Base-by-base conservation (phyloP, 2,329 filamentous ascomycete genomes). In the Parastagonospora nodorum region DNA sequence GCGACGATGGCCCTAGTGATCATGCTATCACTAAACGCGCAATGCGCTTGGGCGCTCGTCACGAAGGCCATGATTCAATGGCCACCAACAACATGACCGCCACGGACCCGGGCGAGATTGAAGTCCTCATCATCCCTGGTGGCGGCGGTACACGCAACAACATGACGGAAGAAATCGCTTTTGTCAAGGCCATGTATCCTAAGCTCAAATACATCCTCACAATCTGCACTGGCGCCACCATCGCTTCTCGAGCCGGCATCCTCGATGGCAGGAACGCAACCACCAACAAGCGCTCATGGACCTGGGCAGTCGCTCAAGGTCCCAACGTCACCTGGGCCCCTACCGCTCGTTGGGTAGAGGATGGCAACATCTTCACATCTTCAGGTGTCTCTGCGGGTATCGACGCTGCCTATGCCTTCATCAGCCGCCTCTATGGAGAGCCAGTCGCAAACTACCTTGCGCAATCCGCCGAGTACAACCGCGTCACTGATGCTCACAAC, bases 361-460 rank as follows among this genome's bases (percentile, higher is more conserved):
- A 89, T 69, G 86, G 83, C 19, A 87, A 88, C 46, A 74, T 88
- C 10, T 89, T 85, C 82, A 82, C 81, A 2, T 83, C 82, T 0
- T 85, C 84, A 0, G 86, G 87, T 0, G 78, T 88, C 2, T 80
- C 79, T 36, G 84, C 85, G 0, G 85, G 85, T 1, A 85, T 84
- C 42, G 85, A 88, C 72, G 76, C 80, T 38, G 82, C 77, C 39
- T 76, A 84, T 61, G 84, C 82, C 0, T 87, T 80, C 66, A 73
- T 87, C 4, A 74, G 64, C 27, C 69, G 75, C 28, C 68, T 81
- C 4, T 87, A 80, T 67, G 84, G 84, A 1, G 75, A 80, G n/a
- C 75, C 77, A 0, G 69, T 78, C 11, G 82, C 84, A 0, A 64
- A 73, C 9, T 67, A 64, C 2, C 63, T 85, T 27, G 80, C 82